These are phyloP conservation scores for Strobilomyces echinocephalus DNA, from an alignment of 768 basidiomycete species.

Conservation along the genomic window DNA sequence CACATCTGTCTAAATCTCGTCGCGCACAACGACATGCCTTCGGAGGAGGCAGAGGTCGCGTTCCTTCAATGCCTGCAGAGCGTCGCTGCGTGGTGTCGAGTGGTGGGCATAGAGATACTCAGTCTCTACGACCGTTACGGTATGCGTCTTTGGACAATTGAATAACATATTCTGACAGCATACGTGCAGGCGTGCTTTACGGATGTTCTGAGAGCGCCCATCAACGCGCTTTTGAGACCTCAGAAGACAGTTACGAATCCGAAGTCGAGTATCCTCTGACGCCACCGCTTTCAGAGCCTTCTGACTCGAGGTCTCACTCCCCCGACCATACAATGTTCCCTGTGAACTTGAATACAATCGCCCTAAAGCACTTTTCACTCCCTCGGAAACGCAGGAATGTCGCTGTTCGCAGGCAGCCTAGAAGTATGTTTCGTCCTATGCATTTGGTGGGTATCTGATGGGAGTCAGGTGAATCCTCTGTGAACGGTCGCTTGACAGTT, in stretches of 20 bases:
- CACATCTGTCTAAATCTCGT: constrained; percentile 67
- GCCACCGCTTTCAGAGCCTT: constrained; percentile 71
- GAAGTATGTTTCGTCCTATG: constrained; percentile 16
- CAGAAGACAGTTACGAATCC: constrained; percentile 40
- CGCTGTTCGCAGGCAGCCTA: constrained; percentile 21
- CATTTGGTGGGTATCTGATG: constrained; percentile 10
- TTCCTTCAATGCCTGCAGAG: constrained; percentile 52
- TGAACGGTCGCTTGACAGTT: constrained; percentile 37
- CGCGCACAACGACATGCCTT: constrained; percentile 35
- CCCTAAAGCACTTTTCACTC: constrained; percentile 14
- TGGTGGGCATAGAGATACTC: constrained; percentile 55
- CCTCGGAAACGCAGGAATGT: constrained; percentile 23
- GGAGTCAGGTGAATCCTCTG: constrained; percentile 5
- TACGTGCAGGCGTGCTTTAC: constrained; percentile 37
- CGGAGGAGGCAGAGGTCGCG: constrained; percentile 34
- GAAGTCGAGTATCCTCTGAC: constrained; percentile 70
- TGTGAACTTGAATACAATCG: constrained; percentile 15
- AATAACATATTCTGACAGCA: constrained; percentile 5
- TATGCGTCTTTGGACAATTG: constrained; percentile 32
- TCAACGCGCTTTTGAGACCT: constrained; percentile 32
- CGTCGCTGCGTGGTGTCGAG: constrained; percentile 57
- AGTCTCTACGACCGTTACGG: constrained; percentile 73
- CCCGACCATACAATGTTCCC: constrained; percentile 34
- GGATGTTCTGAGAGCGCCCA: constrained; percentile 39
- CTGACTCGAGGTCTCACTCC: constrained; percentile 59